These are phyloP conservation scores for Globisporangium uncinulatum DNA, from an alignment of 352 stramenopile species.

Conservation along the genomic window DNA sequence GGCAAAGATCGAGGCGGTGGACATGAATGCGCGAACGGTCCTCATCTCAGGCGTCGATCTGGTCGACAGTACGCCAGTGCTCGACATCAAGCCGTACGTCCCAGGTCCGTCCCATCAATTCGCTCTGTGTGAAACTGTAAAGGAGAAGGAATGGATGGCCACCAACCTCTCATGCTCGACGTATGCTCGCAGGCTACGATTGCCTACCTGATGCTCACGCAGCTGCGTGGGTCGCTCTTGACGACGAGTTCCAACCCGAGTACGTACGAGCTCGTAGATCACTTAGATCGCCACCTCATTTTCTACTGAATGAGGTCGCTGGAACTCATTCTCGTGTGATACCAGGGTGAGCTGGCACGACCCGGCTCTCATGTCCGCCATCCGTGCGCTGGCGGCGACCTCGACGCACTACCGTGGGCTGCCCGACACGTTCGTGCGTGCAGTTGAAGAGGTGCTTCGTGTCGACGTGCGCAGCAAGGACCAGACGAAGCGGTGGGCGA, in stretches of 20 bases:
- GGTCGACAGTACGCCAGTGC: conserved; percentile 95
- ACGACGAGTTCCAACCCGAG: conserved; percentile 27
- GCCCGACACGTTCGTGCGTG: conserved; percentile 23
- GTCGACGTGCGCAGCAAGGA: conserved; percentile 77
- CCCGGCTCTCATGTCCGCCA: conserved; percentile 11
- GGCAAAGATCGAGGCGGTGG: conserved; percentile 83
- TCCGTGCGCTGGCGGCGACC: conserved; percentile 28
- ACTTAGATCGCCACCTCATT: neutral
- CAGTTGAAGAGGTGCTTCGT: conserved; percentile 62
- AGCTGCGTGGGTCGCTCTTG: conserved; percentile 36
- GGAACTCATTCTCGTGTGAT: neutral
- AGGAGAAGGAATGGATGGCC: no score
- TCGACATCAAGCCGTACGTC: conserved; percentile 99
- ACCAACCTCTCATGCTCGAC: neutral
- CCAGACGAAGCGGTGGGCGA: conserved; percentile 46
- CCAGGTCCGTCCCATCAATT: conserved; percentile 26
- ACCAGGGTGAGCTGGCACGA: conserved; percentile 45
- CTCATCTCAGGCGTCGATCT: conserved; percentile 88
- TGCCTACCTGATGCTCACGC: conserved; percentile 35
- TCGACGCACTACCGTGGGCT: conserved; percentile 40
- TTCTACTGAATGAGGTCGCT: neutral
- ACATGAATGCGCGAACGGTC: conserved; percentile 51
- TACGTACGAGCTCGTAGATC: conserved; percentile 17
- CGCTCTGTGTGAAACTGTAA: no score
- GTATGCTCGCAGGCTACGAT: conserved; percentile 30